phyloP scores from a whole-genome alignment of 2,329 filamentous ascomycete species.

The Trichoderma pleuroti region DNA sequence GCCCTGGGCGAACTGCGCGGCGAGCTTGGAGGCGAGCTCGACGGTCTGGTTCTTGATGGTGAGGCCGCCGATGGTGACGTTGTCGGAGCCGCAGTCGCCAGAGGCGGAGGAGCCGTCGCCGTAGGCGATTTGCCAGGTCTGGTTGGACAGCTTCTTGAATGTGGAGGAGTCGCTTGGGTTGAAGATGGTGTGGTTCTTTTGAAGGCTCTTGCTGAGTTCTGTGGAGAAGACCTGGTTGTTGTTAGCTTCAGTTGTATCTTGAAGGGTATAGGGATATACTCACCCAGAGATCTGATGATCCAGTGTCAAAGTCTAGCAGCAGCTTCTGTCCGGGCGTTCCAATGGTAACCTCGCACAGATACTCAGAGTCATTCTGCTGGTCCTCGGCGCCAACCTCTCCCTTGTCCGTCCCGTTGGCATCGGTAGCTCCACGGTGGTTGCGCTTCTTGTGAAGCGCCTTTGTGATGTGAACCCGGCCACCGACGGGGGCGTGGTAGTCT shows the following conservation, averaged over 20 bases:
- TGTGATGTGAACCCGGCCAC: neutral
- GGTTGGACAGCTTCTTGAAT: conserved; percentile 34
- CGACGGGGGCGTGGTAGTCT: neutral
- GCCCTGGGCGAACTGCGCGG: conserved; percentile 35
- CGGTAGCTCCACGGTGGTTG: neutral
- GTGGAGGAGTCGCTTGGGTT: conserved; percentile 38
- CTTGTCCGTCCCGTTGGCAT: neutral
- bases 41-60: conserved; percentile 42
- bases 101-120: conserved; percentile 43
- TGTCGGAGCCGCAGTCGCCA: conserved; percentile 43
- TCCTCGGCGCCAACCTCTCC: conserved; percentile 3
- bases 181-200: conserved; percentile 40
- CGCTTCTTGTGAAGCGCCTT: neutral
- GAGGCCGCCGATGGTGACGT: conserved; percentile 41
- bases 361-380: conserved; percentile 22
- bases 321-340: conserved; percentile 23
- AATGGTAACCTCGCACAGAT: conserved; percentile 21
- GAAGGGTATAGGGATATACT: neutral
- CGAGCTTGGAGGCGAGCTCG: conserved; percentile 41
- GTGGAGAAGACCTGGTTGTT: conserved; percentile 45
- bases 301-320: conserved; percentile 24
- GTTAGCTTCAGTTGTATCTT: neutral
- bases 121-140: conserved; percentile 42
- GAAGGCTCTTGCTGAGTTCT: conserved; percentile 35
- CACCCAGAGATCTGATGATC: conserved; percentile 32